Base-by-base conservation (phyloP, 73 alveolate genomes). In the Diophrys appendiculata region DNA sequence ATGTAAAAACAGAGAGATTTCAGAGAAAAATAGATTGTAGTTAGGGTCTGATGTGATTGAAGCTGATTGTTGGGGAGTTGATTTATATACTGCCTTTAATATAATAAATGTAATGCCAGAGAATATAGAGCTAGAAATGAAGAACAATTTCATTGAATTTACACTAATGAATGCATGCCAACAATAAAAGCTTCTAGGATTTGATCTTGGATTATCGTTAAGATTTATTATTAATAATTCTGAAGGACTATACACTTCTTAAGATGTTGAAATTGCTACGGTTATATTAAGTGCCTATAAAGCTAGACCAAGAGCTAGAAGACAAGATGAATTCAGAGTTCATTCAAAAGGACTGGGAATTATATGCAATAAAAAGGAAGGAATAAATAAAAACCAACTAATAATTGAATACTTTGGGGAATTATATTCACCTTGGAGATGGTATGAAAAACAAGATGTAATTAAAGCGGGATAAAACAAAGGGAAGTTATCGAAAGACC, bases 361-460 rank as follows among this genome's bases (percentile, higher is more conserved):
- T 18, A 88, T 95, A 69, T 95, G 99, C 67, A 90, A 75, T 71
- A 94, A 90, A 77, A 82, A 87, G 77, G 90, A 95, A 81, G 99
- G 99, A 13, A 97, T 97, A 33, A 82, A 92, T 56, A 92, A 89
- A 65, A 97, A 95, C 87, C 93, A 91, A 82, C 80, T 97, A 65
- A 92, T 97, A 28, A 95, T 96, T 3, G 99, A 97, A 33, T 97
- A 97, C 90, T 86, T 95, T 34, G 99, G 99, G 69, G 99, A 97
- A 84, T 88, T 97, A 23, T 97, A 92, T 84, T 80, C 95, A 26
- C 99, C 99, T 2, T 96, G 98, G 97, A 87, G 91, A 81, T 97
- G 99, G 99, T 96, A 85, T 81, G 99, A 97, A 80, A 97, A 97
- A 78, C 94, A 97, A 73, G 99, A 97, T 87, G 93, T 95, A n/a